These are phyloP conservation scores for Torrubiella hemipterigena DNA, from an alignment of 2,329 filamentous ascomycete genomes.

Conservation along the genomic window DNA sequence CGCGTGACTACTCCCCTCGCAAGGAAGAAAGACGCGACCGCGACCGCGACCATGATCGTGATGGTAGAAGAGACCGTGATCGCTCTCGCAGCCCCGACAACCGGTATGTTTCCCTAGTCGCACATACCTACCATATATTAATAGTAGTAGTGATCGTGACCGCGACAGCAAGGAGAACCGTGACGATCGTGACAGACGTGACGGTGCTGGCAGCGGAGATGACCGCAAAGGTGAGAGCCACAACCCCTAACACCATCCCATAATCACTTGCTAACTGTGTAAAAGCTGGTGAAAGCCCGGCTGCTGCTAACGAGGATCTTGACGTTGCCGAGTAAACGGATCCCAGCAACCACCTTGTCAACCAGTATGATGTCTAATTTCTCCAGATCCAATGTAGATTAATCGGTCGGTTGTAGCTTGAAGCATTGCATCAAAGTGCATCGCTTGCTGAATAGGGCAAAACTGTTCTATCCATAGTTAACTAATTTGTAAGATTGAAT, in stretches of 20 bases:
- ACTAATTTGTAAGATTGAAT: no score
- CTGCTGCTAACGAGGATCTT: slow-evolving; percentile 82
- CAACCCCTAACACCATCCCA: slow-evolving; percentile 13
- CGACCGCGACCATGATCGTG: slow-evolving; percentile 67
- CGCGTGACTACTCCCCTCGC: slow-evolving; percentile 72
- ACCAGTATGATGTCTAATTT: no score
- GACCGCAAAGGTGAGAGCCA: slow-evolving; percentile 68
- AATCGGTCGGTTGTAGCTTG: no score
- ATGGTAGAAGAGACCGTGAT: slow-evolving; percentile 64
- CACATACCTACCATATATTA: background rate
- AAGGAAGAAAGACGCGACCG: slow-evolving; percentile 79
- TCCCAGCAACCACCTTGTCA: no score
- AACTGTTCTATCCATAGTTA: no score
- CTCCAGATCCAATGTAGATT: background rate
- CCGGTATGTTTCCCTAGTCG: slow-evolving; percentile 27
- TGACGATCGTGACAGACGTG: slow-evolving; percentile 62
- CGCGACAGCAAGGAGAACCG: slow-evolving; percentile 51
- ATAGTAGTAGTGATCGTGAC: slow-evolving; percentile 33
- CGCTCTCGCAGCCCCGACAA: slow-evolving; percentile 61
- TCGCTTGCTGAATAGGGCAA: no score
- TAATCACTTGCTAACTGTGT: no score
- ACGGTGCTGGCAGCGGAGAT: slow-evolving; percentile 72
- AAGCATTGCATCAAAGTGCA: no score
- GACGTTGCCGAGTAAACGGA: slow-evolving; percentile 70
- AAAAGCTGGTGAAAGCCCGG: slow-evolving; percentile 65